Percentiles rank a stretch among this genome's conserved stretches.
These are phyloP conservation scores for Blastocystis sp. DNA, from an alignment of 352 stramenopile species.

Conservation along the genomic window DNA sequence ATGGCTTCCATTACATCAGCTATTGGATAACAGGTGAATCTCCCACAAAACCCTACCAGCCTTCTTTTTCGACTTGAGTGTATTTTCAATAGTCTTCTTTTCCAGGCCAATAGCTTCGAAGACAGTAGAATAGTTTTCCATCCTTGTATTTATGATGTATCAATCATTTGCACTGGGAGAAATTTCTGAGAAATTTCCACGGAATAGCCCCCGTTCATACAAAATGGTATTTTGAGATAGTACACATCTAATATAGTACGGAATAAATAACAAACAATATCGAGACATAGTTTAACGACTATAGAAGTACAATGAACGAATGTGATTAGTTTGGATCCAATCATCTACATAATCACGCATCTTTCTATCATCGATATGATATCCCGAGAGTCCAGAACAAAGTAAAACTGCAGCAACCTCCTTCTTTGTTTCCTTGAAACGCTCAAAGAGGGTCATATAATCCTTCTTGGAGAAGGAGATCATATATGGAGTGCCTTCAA, in stretches of 20 bases:
- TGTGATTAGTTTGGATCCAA: slow-evolving; percentile 8
- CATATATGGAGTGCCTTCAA: not conserved
- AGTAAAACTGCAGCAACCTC: not conserved
- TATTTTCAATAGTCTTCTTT: slow-evolving; percentile 60
- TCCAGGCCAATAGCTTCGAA: slow-evolving; percentile 64
- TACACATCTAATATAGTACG: no score
- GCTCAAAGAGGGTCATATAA: not conserved
- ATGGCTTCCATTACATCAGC: slow-evolving; percentile 52
- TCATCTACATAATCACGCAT: not conserved
- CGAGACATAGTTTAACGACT: not conserved
- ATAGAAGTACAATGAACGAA: not conserved
- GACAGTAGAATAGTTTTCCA: slow-evolving; percentile 35
- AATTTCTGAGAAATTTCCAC: slow-evolving; percentile 26
- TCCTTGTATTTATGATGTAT: not conserved
- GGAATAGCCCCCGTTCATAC: not conserved
- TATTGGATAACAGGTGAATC: not conserved
- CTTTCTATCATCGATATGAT: not conserved
- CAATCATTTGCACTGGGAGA: not conserved
- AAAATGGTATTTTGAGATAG: no score
- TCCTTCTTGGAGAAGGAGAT: not conserved
- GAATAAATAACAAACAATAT: not conserved
- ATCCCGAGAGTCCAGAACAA: not conserved
- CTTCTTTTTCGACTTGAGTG: slow-evolving; percentile 68
- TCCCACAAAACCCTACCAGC: slow-evolving; percentile 23
- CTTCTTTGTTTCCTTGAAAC: not conserved